Evolutionary conservation across 192 early-diverging fungal species (phyloP), one percentile per base, ranked within the genome.

Genomic region (Allomyces macrogynus): DNA sequence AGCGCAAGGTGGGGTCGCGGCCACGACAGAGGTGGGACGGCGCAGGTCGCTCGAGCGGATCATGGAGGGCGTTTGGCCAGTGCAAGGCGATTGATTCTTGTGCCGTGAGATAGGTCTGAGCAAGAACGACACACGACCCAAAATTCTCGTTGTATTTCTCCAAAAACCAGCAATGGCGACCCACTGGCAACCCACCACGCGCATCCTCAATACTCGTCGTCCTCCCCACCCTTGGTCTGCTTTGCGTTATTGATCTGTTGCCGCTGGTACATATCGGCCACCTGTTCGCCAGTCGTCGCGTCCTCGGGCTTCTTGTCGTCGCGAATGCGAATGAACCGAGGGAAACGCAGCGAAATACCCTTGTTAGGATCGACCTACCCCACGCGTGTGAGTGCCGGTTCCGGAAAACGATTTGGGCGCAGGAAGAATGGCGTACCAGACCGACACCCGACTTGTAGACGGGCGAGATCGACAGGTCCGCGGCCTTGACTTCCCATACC

Each of bases 401-500:
- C 7, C 32, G 32, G 32, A 40, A 8, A 8, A 7, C 32, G 32
- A 3, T 40, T 40, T 8, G 7, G 4, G 32, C 32, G 32, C 32
- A 40, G 32, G 32, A 40, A 40, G 32, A 40, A n/a, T n/a, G 32
- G 71, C 74, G 69, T 79, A 86, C 89, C 67, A 83, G 72, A 8
- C 95, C 95, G 63, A 84, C 76, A 23, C 84, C 95, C 0, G 97
- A 95, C 70, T 86, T 84, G 70, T 99, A 93, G 18, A 87, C 84
- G 1, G 97, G 94, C 64, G 93, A 96, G 44, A 98, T 89, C 20
- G 91, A 94, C 26, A 99, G 70, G 79, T 99, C 97, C 1, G 97
- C 97, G 22, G 89, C 88, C 64, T 92, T 88, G 40, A 99, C 86
- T 75, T 99, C 97, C 92, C 92, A 97, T 1, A 99, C 93, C 66